Base-by-base conservation (phyloP, 257 asterid species). In the Rubia yunnanensis region DNA sequence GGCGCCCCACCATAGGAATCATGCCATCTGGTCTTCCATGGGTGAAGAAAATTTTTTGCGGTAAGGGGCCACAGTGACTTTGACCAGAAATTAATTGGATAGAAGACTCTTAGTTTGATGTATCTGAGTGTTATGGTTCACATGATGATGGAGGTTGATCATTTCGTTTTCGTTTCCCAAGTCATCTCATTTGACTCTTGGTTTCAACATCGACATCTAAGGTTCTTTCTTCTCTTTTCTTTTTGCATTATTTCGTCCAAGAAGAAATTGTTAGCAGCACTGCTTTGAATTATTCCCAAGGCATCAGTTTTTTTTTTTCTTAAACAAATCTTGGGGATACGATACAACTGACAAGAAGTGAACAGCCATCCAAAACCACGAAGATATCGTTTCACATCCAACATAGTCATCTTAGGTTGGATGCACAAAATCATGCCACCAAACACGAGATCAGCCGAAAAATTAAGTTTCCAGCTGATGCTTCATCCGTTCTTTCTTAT, bases 21-120 rank as follows among this genome's bases (percentile, higher is more conserved):
- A 81, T 86, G 94, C 86, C 98, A 61, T 91, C 96, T 67, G 98
- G 98, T 56, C 89, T 91, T 73, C 89, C 95, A 24, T 91, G 96
- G 98, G 82, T 74, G 17, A 46, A 41, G 20, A 70, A 78, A 71
- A 39, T 72, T 23, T 35, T 32, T 38, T 70, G 70, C 60, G 70
- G 65, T 58, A 72, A 76, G 10, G 73, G 53, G n/a, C n/a, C n/a
- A n/a, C n/a, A n/a, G n/a, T n/a, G n/a, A n/a, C n/a, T n/a, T n/a
- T n/a, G n/a, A n/a, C n/a, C n/a, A n/a, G n/a, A n/a, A n/a, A n/a
- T n/a, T n/a, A n/a, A n/a, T n/a, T n/a, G n/a, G n/a, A n/a, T n/a
- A n/a, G n/a, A n/a, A n/a, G n/a, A n/a, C n/a, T n/a, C n/a, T n/a
- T n/a, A n/a, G n/a, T n/a, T n/a, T n/a, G n/a, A n/a, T n/a, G n/a